Evolutionary conservation across 768 basidiomycete genomes (phyloP).

Genomic region (Auricularia sp.): DNA sequence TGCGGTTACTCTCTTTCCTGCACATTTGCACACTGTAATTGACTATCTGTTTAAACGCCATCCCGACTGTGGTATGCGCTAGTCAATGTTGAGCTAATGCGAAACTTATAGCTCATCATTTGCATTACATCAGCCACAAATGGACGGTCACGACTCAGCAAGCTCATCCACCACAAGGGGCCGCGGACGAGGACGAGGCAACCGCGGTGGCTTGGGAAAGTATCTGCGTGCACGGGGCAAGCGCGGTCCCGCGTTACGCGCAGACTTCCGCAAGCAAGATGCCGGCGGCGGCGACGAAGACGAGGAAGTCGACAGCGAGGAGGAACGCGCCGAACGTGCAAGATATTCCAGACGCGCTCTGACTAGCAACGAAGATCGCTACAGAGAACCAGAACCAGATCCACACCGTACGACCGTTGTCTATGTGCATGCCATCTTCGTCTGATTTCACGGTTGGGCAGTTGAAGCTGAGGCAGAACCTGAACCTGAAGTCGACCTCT

Average conservation of each 20-base stretch:
- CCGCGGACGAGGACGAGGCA: slow-evolving; percentile 43
- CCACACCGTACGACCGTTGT: slow-evolving; percentile 44
- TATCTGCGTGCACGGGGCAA: slow-evolving; percentile 62
- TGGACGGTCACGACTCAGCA: neutral
- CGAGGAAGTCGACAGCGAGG: slow-evolving; percentile 20
- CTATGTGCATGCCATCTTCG: slow-evolving; percentile 7
- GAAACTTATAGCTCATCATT: neutral
- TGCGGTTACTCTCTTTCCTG: too few relatives aligned
- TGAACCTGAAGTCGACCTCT: slow-evolving; percentile 71
- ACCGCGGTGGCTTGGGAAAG: slow-evolving; percentile 50
- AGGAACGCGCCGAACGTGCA: slow-evolving; percentile 41
- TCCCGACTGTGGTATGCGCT: neutral
- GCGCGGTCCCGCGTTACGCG: slow-evolving; percentile 48
- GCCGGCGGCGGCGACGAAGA: slow-evolving; percentile 4
- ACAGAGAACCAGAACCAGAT: slow-evolving; percentile 53
- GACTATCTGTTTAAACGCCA: neutral
- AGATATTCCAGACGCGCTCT: slow-evolving; percentile 52
- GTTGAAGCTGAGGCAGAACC: slow-evolving; percentile 9
- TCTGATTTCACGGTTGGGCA: neutral
- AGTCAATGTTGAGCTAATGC: neutral
- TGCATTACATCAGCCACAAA: neutral
- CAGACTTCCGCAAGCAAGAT: slow-evolving; percentile 50
- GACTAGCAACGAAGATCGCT: slow-evolving; percentile 63
- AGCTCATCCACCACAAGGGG: slow-evolving; percentile 20
- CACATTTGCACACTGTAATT: too few relatives aligned